Percentiles rank a stretch among this genome's conserved stretches.
These are phyloP conservation scores for Bipolaris victoriae DNA, from an alignment of 2,329 filamentous ascomycete genomes.

Conservation along the genomic window DNA sequence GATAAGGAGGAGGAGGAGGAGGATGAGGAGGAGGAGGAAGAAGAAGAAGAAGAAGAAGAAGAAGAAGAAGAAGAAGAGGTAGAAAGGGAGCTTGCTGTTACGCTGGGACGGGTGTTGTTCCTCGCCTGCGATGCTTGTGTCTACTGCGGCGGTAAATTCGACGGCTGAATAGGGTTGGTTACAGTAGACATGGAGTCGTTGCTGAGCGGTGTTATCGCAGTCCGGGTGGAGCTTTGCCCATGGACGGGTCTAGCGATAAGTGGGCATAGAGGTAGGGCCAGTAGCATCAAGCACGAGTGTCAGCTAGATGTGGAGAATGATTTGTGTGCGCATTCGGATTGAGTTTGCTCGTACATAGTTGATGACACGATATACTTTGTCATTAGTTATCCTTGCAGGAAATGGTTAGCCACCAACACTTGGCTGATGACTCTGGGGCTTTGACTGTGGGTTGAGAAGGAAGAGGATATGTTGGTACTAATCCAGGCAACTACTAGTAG, in stretches of 20 bases:
- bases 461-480: no score
- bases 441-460: no score
- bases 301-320: not conserved
- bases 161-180: slow-evolving; percentile 14
- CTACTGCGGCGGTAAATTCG: slow-evolving; percentile 48
- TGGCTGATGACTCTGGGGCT: no score
- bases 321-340: not conserved
- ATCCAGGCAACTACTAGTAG: no score
- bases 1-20: not conserved
- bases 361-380: not conserved
- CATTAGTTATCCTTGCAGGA: not conserved
- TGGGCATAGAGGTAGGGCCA: not conserved
- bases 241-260: not conserved
- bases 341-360: not conserved
- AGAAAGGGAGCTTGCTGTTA: slow-evolving; percentile 17
- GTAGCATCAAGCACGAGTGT: not conserved
- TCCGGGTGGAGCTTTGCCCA: not conserved
- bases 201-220: not conserved
- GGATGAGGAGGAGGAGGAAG: not conserved
- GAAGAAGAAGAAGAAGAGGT: not conserved
- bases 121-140: slow-evolving; percentile 46
- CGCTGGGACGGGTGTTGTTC: slow-evolving; percentile 41
- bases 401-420: not conserved
- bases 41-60: not conserved
- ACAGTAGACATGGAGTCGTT: not conserved